Percentiles rank a stretch among this genome's conserved stretches.
Evolutionary conservation across 805 yeast genomes (phyloP).

Genomic region (Schizosaccharomyces cryophilus): DNA sequence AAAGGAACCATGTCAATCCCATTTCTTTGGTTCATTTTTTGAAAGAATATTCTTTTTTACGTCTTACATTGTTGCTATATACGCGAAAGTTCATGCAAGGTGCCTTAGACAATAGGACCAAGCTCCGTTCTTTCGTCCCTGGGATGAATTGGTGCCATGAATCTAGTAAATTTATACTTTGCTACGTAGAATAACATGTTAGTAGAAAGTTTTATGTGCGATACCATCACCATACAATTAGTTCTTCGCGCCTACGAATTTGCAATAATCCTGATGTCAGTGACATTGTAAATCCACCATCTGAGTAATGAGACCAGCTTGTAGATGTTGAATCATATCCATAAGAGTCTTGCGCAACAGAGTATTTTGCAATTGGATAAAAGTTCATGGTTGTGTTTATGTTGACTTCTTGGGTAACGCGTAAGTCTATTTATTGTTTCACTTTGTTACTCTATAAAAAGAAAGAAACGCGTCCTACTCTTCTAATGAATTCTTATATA

Average conservation of each 20-base stretch:
- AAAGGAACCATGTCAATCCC: not conserved
- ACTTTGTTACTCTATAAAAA: too few species aligned
- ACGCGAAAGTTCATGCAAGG: not conserved
- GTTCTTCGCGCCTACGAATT: not conserved
- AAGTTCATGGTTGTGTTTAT: not conserved
- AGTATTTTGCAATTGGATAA: not conserved
- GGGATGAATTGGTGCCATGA: not conserved
- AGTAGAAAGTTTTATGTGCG: not conserved
- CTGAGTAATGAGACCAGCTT: not conserved
- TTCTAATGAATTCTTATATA: too few species aligned
- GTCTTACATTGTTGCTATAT: not conserved
- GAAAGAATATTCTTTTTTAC: not conserved
- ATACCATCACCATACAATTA: not conserved
- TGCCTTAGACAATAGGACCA: not conserved
- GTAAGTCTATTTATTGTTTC: not conserved
- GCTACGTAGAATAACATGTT: not conserved
- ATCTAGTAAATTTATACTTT: not conserved
- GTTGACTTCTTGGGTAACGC: slow-evolving; percentile 8
- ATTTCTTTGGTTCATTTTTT: not conserved
- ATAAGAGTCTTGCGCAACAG: not conserved
- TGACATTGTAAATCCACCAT: not conserved
- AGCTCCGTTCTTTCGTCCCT: not conserved
- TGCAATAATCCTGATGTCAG: not conserved
- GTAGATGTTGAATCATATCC: not conserved
- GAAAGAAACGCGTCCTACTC: too few species aligned